Percentiles rank a stretch among this genome's conserved stretches.
phyloP scores from a whole-genome alignment of 805 yeast genomes.

The Yamadazyma takamatsuzukensis region DNA sequence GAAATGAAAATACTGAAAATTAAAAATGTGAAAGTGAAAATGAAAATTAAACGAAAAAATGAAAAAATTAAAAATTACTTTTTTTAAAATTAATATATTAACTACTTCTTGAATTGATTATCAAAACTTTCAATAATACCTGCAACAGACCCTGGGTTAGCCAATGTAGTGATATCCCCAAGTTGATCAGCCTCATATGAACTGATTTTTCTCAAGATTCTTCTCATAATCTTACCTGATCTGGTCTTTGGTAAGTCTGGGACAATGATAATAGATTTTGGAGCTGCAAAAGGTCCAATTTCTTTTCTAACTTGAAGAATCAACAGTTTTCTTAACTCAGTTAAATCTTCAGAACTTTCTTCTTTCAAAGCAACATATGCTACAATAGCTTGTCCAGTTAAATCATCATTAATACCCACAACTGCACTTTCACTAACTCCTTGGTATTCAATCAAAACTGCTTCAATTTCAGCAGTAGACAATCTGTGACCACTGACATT shows the following conservation, averaged over 20 bases:
- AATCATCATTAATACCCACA: constrained; percentile 77
- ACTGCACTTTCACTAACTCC: constrained; percentile 78
- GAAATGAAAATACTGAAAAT: too few relatives aligned
- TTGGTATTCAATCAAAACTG: constrained; percentile 70
- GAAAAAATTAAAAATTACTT: not conserved
- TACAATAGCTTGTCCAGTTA: constrained; percentile 84
- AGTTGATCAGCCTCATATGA: constrained; percentile 77
- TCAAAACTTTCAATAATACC: constrained; percentile 51
- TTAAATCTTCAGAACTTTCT: constrained; percentile 44
- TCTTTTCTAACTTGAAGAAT: constrained; percentile 70
- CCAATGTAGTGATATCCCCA: constrained; percentile 75
- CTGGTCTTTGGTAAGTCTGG: constrained; percentile 82
- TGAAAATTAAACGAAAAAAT: not conserved
- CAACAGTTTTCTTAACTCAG: constrained; percentile 57
- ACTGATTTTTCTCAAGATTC: constrained; percentile 73
- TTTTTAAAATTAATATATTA: constrained; percentile 2
- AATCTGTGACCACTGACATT: constrained; percentile 84
- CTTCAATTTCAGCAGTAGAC: constrained; percentile 87
- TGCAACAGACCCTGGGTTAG: constrained; percentile 71
- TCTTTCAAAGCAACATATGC: constrained; percentile 76
- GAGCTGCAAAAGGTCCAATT: constrained; percentile 86
- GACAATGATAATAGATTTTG: constrained; percentile 68
- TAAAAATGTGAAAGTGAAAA: not conserved
- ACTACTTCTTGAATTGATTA: constrained; percentile 38
- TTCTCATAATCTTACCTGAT: constrained; percentile 85